These are phyloP conservation scores for Pseudozyma thailandica DNA, from an alignment of 1,284 basidiomycete genomes.

Conservation along the genomic window DNA sequence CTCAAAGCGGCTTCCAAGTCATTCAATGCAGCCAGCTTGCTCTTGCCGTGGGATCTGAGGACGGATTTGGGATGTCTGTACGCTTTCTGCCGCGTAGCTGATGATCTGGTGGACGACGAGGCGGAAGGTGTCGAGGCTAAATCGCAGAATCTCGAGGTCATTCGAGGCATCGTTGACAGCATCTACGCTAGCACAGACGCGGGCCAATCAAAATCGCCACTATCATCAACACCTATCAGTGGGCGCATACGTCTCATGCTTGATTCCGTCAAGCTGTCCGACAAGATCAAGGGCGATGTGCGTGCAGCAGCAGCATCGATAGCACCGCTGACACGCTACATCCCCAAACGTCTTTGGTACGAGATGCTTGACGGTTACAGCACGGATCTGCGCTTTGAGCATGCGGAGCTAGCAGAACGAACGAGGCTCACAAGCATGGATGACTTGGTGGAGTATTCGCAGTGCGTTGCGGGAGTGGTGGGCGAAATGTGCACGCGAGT, in stretches of 20 bases:
- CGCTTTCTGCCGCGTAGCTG: constrained; percentile 58
- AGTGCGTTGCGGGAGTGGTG: constrained; percentile 59
- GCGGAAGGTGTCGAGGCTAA: constrained; percentile 30
- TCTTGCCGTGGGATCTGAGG: constrained; percentile 62
- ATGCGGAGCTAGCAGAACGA: constrained; percentile 7
- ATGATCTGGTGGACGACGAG: constrained; percentile 57
- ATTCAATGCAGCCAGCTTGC: constrained; percentile 53
- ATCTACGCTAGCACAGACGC: constrained; percentile 20
- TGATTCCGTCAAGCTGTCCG: constrained; percentile 6
- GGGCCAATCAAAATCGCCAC: background rate
- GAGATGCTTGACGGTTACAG: constrained; percentile 60
- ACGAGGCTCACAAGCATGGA: constrained; percentile 35
- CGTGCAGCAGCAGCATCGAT: constrained; percentile 49
- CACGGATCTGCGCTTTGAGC: constrained; percentile 48
- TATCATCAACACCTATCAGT: constrained; percentile 2
- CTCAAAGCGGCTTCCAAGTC: constrained; percentile 52
- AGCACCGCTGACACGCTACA: constrained; percentile 46
- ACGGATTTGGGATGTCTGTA: constrained; percentile 59
- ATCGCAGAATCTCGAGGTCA: constrained; percentile 22
- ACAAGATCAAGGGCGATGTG: constrained; percentile 26
- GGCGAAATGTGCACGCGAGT: constrained; percentile 63
- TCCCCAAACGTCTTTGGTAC: constrained; percentile 53
- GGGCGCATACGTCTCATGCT: constrained; percentile 28
- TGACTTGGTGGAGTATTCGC: constrained; percentile 57
- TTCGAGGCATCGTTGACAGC: constrained; percentile 34